Base-by-base conservation (phyloP, 129 eudicot genomes). In the Pseudognaphalium luteoalbum region DNA sequence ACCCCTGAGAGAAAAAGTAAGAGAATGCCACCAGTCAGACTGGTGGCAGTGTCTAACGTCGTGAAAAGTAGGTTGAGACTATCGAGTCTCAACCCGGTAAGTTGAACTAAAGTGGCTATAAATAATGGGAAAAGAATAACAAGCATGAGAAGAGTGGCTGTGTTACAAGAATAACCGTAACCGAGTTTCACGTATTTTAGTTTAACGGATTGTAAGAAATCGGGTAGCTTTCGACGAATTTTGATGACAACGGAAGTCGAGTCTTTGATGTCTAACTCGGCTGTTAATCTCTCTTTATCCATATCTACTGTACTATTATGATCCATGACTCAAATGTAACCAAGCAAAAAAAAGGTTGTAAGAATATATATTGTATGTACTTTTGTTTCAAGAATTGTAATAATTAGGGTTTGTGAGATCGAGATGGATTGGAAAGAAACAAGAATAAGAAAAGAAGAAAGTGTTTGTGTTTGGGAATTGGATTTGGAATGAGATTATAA, bases 181-280 rank as follows among this genome's bases (percentile, higher is more conserved):
- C 96, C 98, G 2, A 93, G 72, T 42, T 90, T 93, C 4, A 93
- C 98, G 52, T 93, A 93, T 70, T 93, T 93, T 63, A 93, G 96
- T 85, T 93, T 93, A 5, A 93, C 95, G 0, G 96, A 90, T 33
- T 90, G 90, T 29, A 90, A 52, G 21, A 86, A 93, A 57, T 93
- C 98, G 1, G 98, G 98, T 51, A 93, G 81, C 3, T 81, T 85
- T 58, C 81, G 88, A 21, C 92, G 89, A 79, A 93, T 93, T 74
- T 85, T 93, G 22, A 93, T 93, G 6, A 93, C 98, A 21, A 90
- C 78, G 35, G 98, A 86, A 0, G 89, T 67, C 0, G 96, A 76
- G 77, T 88, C 97, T 28, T 83, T 86, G 51, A 90, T 87, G 21
- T 84, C 92, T 42, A 93, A 81, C 84, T 93, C 98, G 7, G 98